Base-by-base conservation (phyloP, 371 early-diverging fungal species). In the Rhizopus microsporus region DNA sequence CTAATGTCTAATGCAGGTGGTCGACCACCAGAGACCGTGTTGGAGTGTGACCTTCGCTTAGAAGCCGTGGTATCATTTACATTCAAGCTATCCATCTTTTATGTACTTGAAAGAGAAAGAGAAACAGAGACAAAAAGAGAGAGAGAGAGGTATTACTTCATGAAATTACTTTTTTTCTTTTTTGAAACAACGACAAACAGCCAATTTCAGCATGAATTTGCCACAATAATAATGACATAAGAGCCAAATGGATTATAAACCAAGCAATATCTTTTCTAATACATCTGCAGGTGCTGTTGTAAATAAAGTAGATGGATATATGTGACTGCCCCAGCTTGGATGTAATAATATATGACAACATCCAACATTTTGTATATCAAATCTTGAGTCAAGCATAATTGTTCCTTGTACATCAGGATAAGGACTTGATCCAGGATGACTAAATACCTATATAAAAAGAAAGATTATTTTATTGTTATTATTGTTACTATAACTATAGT, bases 331-430 rank as follows among this genome's bases (percentile, higher is more conserved):
- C 95, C 96, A 96, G 43, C 63, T 62, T 13, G 95, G 95, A 59
- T 96, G 96, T 15, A 88, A 59, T 32, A 95, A 54, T 12, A 95
- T 83, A 58, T 87, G 83, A 60, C 96, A 96, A 53, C 88, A 91
- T 6, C 95, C 94, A 4, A 89, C 84, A 54, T 87, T 88, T 51
- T 89, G 78, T 2, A 88, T 80, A 34, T 80, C 77, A 66, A 93
- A 94, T 46, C 82, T 79, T 58, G 46, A 32, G 13, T 60, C 17
- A 16, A 96, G 76, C 35, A 81, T 63, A 32, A 85, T 81, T 4
- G 89, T 82, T 12, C 90, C 92, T 44, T 90, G 87, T 23, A 94
- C 94, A 60, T 96, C 95, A 5, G 96, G 93, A 64, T 93, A 96
- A 3, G 91, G 81, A 38, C 84, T 80, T 7, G 89, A 80, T 4